Evolutionary conservation across 306 rosid species (phyloP).

Genomic region (Glycine tomentella): DNA sequence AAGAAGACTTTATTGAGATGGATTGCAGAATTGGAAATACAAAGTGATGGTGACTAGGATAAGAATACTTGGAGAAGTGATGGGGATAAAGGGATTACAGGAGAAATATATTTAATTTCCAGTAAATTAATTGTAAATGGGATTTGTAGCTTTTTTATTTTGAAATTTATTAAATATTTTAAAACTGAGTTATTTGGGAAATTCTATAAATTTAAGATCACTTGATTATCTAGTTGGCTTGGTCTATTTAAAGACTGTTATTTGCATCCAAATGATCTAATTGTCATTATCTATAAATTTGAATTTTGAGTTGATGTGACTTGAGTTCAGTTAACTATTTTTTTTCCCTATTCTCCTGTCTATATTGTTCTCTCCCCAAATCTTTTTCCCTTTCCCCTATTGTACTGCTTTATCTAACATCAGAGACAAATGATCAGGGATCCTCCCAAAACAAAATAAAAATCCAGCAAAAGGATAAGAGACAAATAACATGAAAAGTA

Average conservation of each 20-base stretch:
- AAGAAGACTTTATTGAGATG: neutral
- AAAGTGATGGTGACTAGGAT: neutral
- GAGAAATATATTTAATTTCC: neutral
- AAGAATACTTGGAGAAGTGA: neutral
- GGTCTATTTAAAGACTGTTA: neutral
- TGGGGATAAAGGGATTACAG: neutral
- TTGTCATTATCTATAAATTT: neutral
- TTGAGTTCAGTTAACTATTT: neutral
- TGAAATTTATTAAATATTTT: neutral
- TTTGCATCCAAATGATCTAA: neutral
- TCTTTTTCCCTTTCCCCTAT: neutral
- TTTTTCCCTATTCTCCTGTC: neutral
- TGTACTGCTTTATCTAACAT: neutral
- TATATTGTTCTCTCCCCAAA: neutral
- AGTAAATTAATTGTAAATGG: neutral
- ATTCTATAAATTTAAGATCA: neutral
- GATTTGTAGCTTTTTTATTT: neutral
- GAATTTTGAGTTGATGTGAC: neutral
- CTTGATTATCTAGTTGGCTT: neutral
- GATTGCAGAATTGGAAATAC: neutral
- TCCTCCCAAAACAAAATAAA: constrained; percentile 8
- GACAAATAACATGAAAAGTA: neutral
- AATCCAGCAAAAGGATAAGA: neutral
- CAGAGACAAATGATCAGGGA: neutral
- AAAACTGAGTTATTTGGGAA: neutral